phyloP scores from a whole-genome alignment of 768 basidiomycete species.

The Serendipita vermifera region DNA sequence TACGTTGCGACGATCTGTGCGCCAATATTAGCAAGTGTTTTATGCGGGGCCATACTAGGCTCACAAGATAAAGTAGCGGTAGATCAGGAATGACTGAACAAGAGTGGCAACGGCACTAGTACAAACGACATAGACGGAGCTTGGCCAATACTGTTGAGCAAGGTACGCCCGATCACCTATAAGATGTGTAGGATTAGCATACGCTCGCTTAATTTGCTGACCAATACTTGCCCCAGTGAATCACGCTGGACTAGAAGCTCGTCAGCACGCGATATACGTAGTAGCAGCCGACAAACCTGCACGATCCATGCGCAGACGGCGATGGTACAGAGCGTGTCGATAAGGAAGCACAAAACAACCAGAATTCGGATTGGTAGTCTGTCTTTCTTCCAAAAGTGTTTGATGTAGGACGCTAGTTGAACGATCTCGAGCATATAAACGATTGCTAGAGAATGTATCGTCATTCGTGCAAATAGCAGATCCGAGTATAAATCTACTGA shows the following conservation, averaged over 20 bases:
- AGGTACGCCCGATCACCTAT: background rate
- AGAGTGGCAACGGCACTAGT: background rate
- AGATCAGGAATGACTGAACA: background rate
- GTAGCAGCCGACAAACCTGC: background rate
- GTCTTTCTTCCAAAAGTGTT: background rate
- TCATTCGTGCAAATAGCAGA: too few species aligned
- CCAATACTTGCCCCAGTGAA: background rate
- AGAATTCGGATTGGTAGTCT: background rate
- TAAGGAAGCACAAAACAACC: background rate
- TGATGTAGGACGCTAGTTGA: background rate
- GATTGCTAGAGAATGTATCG: background rate
- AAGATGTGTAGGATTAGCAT: background rate
- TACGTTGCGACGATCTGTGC: background rate
- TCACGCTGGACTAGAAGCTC: background rate
- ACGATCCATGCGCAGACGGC: slow-evolving; percentile 2
- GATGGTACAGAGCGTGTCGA: slow-evolving; percentile 3
- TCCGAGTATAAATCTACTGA: too few species aligned
- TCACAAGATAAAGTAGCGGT: background rate
- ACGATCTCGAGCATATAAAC: slow-evolving; percentile 9
- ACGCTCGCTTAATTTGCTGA: background rate
- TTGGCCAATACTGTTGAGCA: background rate
- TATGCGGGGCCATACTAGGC: background rate
- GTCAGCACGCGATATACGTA: background rate
- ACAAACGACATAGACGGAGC: slow-evolving; percentile 1
- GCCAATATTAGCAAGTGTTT: background rate